phyloP scores from a whole-genome alignment of 441 rosid species.

The Gossypium lobatum region DNA sequence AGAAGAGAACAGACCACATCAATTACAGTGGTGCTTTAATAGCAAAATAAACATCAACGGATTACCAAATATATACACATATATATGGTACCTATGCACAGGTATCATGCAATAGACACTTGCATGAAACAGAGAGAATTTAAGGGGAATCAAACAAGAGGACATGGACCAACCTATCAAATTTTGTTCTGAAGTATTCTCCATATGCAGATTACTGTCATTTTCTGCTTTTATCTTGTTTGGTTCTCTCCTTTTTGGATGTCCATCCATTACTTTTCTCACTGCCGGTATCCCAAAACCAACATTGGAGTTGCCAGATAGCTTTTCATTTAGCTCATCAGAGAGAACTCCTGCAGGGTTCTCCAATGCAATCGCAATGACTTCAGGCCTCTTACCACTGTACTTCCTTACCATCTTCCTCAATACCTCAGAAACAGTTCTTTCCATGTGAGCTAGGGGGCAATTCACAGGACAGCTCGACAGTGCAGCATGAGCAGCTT shows the following conservation, averaged over 20 bases:
- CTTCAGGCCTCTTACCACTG: conserved; percentile 93
- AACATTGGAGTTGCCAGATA: conserved; percentile 57
- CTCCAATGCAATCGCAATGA: conserved; percentile 72
- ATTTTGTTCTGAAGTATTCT: conserved; percentile 21
- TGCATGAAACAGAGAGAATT: neutral
- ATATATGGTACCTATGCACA: neutral
- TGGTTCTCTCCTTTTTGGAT: conserved; percentile 31
- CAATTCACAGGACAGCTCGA: conserved; percentile 84
- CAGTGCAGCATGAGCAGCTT: conserved; percentile 89
- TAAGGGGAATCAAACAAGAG: neutral
- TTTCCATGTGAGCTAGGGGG: conserved; percentile 88
- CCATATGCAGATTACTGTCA: conserved; percentile 21
- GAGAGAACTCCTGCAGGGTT: conserved; percentile 69
- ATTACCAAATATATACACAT: neutral
- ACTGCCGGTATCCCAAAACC: conserved; percentile 50
- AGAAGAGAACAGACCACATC: neutral
- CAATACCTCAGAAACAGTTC: conserved; percentile 71
- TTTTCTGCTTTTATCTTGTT: conserved; percentile 29
- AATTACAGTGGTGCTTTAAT: conserved; percentile 5
- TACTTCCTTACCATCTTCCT: conserved; percentile 94
- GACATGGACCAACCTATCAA: conserved; percentile 31
- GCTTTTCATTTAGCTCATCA: conserved; percentile 56
- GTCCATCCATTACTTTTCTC: conserved; percentile 41
- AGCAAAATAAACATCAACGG: neutral
- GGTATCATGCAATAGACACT: conserved; percentile 4